Evolutionary conservation across 139 green algal genomes (phyloP).

Genomic region (Coelastrella sp.): DNA sequence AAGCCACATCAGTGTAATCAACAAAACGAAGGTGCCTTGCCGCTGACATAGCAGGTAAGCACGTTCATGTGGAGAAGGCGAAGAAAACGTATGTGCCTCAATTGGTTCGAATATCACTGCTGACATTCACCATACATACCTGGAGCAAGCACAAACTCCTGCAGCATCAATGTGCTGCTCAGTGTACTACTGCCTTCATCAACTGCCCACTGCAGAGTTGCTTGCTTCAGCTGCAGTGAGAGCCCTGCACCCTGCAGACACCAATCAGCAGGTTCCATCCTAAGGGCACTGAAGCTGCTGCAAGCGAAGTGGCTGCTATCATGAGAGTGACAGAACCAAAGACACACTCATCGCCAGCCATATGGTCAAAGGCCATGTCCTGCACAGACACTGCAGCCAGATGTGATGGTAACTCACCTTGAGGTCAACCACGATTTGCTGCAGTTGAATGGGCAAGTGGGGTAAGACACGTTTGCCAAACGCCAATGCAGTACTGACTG

Average conservation of each 20-base stretch:
- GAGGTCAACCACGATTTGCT: slow-evolving; percentile 24
- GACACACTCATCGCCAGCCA: background rate
- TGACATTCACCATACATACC: background rate
- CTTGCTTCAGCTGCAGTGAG: background rate
- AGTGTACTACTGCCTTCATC: background rate
- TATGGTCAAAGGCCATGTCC: background rate
- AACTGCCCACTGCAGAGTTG: slow-evolving; percentile 11
- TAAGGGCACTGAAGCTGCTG: too few species aligned
- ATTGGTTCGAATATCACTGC: background rate
- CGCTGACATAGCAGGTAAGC: too few species aligned
- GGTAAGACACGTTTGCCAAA: slow-evolving; percentile 14
- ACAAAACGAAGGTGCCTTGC: too few species aligned
- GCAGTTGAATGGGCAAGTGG: background rate
- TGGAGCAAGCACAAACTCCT: background rate
- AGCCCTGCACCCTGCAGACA: background rate
- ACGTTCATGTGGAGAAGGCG: background rate
- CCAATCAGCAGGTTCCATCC: too few species aligned
- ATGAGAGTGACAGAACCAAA: background rate
- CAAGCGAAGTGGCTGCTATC: too few species aligned
- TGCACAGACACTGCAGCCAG: background rate
- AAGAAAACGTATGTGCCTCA: background rate
- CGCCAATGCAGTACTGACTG: slow-evolving; percentile 12
- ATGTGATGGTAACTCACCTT: background rate
- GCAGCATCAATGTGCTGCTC: background rate
- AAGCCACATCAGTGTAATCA: too few species aligned